A percentile compares a stretch with the other conserved stretches of the same genome.
Conservation (phyloP, 139 green algal species). For the Picochlorum sp. region DNA sequence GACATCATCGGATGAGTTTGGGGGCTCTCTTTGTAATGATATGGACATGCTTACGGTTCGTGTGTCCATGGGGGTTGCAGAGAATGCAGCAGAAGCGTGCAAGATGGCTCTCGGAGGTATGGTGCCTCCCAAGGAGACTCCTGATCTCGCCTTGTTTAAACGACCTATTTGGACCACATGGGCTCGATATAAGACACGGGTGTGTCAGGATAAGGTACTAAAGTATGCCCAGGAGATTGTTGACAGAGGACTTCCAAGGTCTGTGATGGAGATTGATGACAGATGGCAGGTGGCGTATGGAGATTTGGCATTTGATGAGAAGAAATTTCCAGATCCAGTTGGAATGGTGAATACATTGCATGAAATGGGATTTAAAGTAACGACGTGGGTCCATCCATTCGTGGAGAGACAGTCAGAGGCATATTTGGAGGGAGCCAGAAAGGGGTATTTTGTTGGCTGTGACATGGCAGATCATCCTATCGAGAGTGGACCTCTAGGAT, state of each 20-base stretch:
- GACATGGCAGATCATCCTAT: conserved; percentile 7
- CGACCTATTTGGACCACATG: conserved; percentile 61
- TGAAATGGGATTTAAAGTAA: conserved; percentile 58
- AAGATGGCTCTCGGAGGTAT: conserved; percentile 32
- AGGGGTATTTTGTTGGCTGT: conserved; percentile 49
- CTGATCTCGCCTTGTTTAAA: conserved; percentile 27
- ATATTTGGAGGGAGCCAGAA: conserved; percentile 41
- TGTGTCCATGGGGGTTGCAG: conserved; percentile 23
- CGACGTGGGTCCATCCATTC: conserved; percentile 63
- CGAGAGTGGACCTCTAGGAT: not conserved
- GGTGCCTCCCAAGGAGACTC: conserved; percentile 20
- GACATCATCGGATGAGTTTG: not conserved
- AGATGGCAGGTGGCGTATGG: conserved; percentile 20
- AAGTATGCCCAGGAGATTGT: conserved; percentile 52
- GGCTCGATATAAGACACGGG: conserved; percentile 44
- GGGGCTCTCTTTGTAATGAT: not conserved
- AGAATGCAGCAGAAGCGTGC: conserved; percentile 38
- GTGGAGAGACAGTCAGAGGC: conserved; percentile 41
- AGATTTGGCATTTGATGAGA: conserved; percentile 56
- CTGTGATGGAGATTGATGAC: conserved; percentile 28
- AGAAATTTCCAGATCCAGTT: conserved; percentile 27
- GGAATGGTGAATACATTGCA: conserved; percentile 52
- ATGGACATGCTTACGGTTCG: conserved; percentile 15
- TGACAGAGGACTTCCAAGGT: conserved; percentile 22
- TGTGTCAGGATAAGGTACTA: conserved; percentile 47